Base-by-base conservation (phyloP, 2,329 filamentous ascomycete genomes). In the Talaromyces amestolkiae region DNA sequence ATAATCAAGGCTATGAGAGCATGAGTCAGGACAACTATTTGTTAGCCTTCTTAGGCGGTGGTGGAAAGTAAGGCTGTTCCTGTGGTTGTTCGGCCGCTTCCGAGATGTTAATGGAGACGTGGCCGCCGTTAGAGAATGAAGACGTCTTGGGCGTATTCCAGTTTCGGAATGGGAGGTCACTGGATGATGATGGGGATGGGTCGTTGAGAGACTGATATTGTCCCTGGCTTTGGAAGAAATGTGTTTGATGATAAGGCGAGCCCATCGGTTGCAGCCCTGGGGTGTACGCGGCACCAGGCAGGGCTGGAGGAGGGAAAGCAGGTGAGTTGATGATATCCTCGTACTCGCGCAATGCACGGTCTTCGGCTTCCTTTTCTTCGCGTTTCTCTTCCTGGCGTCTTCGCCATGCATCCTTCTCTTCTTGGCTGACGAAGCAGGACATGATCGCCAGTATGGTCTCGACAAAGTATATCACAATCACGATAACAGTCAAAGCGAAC, bases 401-500 rank as follows among this genome's bases (percentile, higher is more conserved):
- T 33, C 75, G 65, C 45, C 73, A 68, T 61, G 74, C 68, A 43
- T 73, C 72, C 11, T 72, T 74, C 66, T 79, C 78, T 65, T 77
- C 75, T 56, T 76, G 72, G 4, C 78, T 80, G 19, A 77, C 74
- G 69, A 83, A 78, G 68, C 81, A 79, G 49, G 81, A 84, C 69
- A 80, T 81, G 53, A 83, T 64, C 51, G 81, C 79, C 54, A 86
- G 69, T 66, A 80, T 68, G 68, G 85, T 67, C 69, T 85, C 82
- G 58, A 78, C 70, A 47, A 77, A 72, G 72, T 86, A 87, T 43
- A 87, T 76, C 8, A 78, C 69, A 53, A 85, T 87, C 64, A 87
- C 81, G 31, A 87, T 74, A 60, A 86, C 77, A 3, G 82, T 85
- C 22, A 87, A 78, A 1, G 81, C 85, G 70, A 88, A 88, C 3